These are phyloP conservation scores for Coemansia sp. DNA, from an alignment of 192 early-diverging fungal genomes.

Conservation along the genomic window DNA sequence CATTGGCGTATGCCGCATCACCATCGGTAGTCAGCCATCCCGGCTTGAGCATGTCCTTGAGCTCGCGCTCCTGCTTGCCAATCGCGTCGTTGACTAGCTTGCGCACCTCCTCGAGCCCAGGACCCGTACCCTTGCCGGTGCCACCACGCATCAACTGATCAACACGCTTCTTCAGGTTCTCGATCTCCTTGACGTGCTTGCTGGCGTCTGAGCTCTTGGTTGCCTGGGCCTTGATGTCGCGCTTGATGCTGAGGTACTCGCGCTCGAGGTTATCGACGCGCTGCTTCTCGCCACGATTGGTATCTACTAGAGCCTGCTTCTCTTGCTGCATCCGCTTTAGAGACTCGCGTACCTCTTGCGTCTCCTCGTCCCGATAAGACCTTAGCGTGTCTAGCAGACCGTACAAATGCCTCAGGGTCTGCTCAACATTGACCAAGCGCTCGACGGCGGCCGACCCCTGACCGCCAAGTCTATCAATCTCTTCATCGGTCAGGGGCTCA, in stretches of 20 bases:
- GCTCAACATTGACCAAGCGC: slow-evolving; percentile 44
- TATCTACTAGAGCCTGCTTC: slow-evolving; percentile 28
- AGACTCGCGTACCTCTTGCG: slow-evolving; percentile 39
- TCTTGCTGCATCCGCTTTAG: slow-evolving; percentile 44
- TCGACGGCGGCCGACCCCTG: slow-evolving; percentile 36
- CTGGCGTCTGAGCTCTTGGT: slow-evolving; percentile 19
- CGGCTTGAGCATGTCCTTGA: slow-evolving; percentile 41
- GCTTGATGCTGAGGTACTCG: slow-evolving; percentile 40
- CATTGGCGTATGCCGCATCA: slow-evolving; percentile 45
- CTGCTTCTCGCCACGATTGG: slow-evolving; percentile 40
- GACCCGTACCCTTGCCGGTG: slow-evolving; percentile 23
- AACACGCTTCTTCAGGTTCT: slow-evolving; percentile 30
- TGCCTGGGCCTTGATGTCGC: slow-evolving; percentile 31
- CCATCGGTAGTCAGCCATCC: slow-evolving; percentile 44
- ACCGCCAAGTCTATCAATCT: slow-evolving; percentile 40
- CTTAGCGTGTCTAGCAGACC: slow-evolving; percentile 44
- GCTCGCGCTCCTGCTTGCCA: slow-evolving; percentile 32
- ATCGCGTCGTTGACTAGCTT: slow-evolving; percentile 46
- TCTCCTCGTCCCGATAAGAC: slow-evolving; percentile 41
- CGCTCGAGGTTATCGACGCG: slow-evolving; percentile 49
- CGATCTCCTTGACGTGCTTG: slow-evolving; percentile 31
- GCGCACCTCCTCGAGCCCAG: slow-evolving; percentile 33
- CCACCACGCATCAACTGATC: slow-evolving; percentile 39
- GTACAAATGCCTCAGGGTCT: slow-evolving; percentile 47
- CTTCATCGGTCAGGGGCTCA: slow-evolving; percentile 37